Percentiles rank a stretch among this genome's conserved stretches.
These are phyloP conservation scores for Candida nitratophila DNA, from an alignment of 805 yeast genomes.

Conservation along the genomic window DNA sequence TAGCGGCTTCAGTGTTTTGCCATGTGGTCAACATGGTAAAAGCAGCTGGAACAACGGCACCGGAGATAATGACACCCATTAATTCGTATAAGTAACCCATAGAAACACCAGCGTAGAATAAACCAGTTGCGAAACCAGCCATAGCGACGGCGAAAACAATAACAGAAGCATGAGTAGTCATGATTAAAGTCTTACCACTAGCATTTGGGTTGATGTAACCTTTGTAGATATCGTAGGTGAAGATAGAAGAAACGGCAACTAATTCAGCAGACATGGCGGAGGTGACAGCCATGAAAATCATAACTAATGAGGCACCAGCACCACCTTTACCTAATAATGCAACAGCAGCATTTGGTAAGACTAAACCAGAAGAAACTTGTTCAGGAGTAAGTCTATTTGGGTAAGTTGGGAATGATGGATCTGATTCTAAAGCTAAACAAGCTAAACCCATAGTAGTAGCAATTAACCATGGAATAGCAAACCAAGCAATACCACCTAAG, in stretches of 20 bases:
- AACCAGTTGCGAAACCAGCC: constrained; percentile 81
- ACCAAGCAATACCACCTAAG: constrained; percentile 86
- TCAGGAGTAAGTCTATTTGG: constrained; percentile 58
- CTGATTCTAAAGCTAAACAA: constrained; percentile 62
- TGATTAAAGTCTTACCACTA: constrained; percentile 62
- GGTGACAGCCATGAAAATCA: constrained; percentile 89
- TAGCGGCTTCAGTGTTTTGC: constrained; percentile 65
- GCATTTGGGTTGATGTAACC: constrained; percentile 76
- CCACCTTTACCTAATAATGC: constrained; percentile 85
- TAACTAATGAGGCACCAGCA: constrained; percentile 70
- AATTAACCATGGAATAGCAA: constrained; percentile 77
- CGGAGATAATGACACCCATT: constrained; percentile 85
- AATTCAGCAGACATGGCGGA: constrained; percentile 90
- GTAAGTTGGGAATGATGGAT: constrained; percentile 73
- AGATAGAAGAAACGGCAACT: constrained; percentile 78
- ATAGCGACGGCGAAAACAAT: constrained; percentile 49
- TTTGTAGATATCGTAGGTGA: constrained; percentile 82
- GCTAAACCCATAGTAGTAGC: constrained; percentile 88
- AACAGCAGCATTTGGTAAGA: constrained; percentile 70
- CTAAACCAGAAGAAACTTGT: constrained; percentile 78
- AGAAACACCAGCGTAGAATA: constrained; percentile 72
- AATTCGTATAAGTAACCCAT: constrained; percentile 84
- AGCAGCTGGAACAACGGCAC: constrained; percentile 76
- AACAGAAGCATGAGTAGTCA: constrained; percentile 62
- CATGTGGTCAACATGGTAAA: constrained; percentile 56